Conservation (phyloP, 345 rosid genomes). For the Dipteronia sinensis region DNA sequence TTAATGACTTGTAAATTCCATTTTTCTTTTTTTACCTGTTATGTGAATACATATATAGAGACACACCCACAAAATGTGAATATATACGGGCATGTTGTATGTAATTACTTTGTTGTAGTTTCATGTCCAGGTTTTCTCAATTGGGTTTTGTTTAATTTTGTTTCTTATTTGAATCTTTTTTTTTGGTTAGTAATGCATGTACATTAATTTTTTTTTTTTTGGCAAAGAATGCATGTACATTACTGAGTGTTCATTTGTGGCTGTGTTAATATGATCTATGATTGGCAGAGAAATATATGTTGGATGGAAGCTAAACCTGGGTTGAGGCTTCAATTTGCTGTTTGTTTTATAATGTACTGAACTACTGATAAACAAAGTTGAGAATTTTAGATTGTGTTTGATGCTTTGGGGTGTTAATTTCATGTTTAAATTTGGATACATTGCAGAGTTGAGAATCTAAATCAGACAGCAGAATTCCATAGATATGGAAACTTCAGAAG, state of each 20-base stretch:
- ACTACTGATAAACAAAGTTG: neutral
- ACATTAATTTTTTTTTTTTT: neutral
- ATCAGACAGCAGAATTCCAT: constrained; percentile 11
- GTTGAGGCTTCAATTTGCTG: neutral
- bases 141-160: constrained; percentile 6
- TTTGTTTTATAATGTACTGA: neutral
- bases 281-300: neutral
- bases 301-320: neutral
- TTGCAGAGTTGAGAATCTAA: neutral
- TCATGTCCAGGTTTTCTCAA: neutral
- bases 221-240: neutral
- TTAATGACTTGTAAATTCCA: neutral
- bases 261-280: neutral
- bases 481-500: constrained; percentile 44
- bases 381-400: neutral
- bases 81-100: neutral
- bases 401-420: neutral
- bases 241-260: neutral
- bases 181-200: neutral
- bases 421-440: neutral
- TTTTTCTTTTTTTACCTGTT: neutral
- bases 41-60: neutral
- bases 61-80: neutral
- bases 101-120: neutral
- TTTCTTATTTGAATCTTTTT: neutral